Evolutionary conservation across 495 filamentous ascomycete species (phyloP).

Genomic region (Neurospora tetrasperma): DNA sequence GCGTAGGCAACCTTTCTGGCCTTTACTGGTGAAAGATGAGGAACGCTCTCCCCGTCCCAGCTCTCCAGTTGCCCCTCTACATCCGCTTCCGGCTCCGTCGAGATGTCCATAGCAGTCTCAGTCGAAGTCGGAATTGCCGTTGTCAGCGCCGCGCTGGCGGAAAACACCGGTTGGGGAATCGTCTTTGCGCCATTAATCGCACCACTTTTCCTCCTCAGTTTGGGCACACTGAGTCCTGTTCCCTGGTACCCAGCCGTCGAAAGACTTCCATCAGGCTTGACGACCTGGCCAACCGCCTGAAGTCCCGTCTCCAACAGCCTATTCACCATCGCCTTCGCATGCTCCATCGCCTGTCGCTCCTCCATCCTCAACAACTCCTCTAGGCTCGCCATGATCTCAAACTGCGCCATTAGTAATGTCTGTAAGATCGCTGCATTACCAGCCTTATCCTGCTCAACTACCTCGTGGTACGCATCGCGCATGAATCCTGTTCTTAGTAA

Average conservation of each 20-base stretch:
- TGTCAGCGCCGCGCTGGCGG: not conserved
- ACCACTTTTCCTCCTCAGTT: not conserved
- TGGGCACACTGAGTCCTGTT: slow-evolving; percentile 33
- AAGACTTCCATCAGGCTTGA: slow-evolving; percentile 76
- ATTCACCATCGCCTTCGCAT: slow-evolving; percentile 67
- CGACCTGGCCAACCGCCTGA: slow-evolving; percentile 62
- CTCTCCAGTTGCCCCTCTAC: not conserved
- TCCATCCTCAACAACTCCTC: slow-evolving; percentile 69
- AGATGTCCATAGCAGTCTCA: not conserved
- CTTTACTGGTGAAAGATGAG: not conserved
- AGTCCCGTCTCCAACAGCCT: slow-evolving; percentile 70
- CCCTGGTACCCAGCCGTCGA: slow-evolving; percentile 49
- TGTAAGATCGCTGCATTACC: slow-evolving; percentile 71
- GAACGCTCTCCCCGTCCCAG: not conserved
- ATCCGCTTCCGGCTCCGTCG: not conserved
- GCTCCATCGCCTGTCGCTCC: slow-evolving; percentile 70
- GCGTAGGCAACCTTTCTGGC: not conserved
- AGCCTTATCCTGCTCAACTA: slow-evolving; percentile 73
- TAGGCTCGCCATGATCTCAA: slow-evolving; percentile 77
- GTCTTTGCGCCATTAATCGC: not conserved
- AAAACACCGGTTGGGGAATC: not conserved
- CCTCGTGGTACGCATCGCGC: slow-evolving; percentile 64
- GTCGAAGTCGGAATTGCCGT: not conserved
- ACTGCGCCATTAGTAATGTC: slow-evolving; percentile 75
- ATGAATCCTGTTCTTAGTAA: slow-evolving; percentile 74